Evolutionary conservation across 352 stramenopile species (phyloP).

Genomic region (Globisporangium carolinianum): DNA sequence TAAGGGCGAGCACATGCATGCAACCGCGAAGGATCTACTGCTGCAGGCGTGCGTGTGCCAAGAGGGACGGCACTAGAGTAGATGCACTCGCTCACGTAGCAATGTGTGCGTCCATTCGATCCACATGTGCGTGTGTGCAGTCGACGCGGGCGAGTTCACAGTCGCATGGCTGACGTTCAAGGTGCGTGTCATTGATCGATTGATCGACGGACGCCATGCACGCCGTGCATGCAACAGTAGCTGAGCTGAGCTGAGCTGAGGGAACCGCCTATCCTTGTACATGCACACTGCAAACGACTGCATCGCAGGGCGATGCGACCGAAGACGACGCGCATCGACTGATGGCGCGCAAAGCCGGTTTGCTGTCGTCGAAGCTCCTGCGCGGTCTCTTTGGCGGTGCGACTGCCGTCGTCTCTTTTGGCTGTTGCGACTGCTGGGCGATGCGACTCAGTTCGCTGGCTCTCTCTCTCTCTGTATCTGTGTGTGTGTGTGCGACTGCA

Average conservation of each 20-base stretch:
- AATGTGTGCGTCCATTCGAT: background rate
- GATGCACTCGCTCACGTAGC: too few species aligned
- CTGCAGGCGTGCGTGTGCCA: too few species aligned
- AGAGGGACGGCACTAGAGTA: too few species aligned
- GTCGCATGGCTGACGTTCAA: conserved; percentile 86
- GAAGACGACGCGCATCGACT: conserved; percentile 60
- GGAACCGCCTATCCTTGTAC: background rate
- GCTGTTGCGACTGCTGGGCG: too few species aligned
- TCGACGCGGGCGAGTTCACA: conserved; percentile 70
- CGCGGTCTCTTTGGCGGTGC: conserved; percentile 67
- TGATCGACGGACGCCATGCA: conserved; percentile 1
- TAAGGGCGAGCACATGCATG: background rate
- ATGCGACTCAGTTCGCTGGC: background rate
- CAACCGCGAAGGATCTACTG: background rate
- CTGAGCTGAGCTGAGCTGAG: too few species aligned
- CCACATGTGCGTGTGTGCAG: conserved; percentile 18
- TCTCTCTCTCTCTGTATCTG: background rate
- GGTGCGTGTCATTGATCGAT: conserved; percentile 17
- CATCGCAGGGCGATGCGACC: conserved; percentile 53
- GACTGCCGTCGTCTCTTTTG: background rate
- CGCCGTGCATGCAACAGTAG: background rate
- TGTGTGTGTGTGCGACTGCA: conserved; percentile 9
- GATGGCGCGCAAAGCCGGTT: conserved; percentile 56
- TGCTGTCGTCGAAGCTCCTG: conserved; percentile 73
- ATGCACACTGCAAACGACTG: background rate